Base-by-base conservation (phyloP, 352 stramenopile genomes). In the Pythium diclinum region DNA sequence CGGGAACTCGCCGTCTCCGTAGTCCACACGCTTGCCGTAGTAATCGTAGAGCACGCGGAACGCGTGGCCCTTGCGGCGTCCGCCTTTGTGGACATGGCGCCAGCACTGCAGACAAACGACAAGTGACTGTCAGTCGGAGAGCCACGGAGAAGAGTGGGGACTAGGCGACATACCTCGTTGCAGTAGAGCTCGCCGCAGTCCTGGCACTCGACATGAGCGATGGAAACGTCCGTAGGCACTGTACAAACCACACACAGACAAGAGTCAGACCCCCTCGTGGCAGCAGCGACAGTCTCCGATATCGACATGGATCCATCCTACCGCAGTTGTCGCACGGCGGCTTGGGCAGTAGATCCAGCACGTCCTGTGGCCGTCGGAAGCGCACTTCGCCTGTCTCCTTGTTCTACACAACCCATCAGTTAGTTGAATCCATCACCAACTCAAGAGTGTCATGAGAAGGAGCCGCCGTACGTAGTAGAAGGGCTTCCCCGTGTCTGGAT, bases 11-110 rank as follows among this genome's bases (percentile, higher is more conserved):
- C 85, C 83, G 23, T 96, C 83, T 25, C 79, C 87, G 57, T 97
- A 98, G 75, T 98, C 94, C 40, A 98, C 76, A 32, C 94, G 83
- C 49, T 79, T 87, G 13, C 80, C 91, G 64, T 97, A 97, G 67
- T 79, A 97, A 67, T 98, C 94, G 68, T 97, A 97, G 0, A 98
- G 66, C 25, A 80, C 78, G 46, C 90, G 82, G 65, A 97, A 98
- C 19, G 72, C 65, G 75, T 98, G 93, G 3, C 59, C 19, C 32
- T 78, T 75, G 32, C 93, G 76, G 53, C 83, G 83, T 21, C 92
- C 92, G 42, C 92, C 91, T 11, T 78, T 79, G 60, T 98, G 91
- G 54, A 98, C 91, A 40, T 83, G 82, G 16, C 83, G 19, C 75
- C 77, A 98, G 76, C 93, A 98, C 70, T 94, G 40, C 25, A 67